Base-by-base conservation (phyloP, 768 basidiomycete genomes). In the Lactifluus subvellereus region DNA sequence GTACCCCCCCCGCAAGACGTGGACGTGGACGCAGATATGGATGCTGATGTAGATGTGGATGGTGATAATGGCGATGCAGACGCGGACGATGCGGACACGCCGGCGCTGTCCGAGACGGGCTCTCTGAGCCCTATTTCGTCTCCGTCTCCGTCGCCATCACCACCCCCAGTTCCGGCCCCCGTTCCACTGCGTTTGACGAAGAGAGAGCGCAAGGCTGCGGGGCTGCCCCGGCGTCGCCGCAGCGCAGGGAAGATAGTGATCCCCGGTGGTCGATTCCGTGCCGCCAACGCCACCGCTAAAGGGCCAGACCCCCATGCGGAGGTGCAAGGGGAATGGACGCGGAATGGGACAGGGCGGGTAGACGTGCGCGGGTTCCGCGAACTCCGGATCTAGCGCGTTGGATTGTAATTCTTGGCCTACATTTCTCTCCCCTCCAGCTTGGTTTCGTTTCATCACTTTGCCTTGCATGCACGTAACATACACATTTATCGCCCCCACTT, bases 291-390 rank as follows among this genome's bases (percentile, higher is more conserved):
- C 48, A 50, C 71, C 54, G 67, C 53, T 0, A 68, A 68, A 27
- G 70, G 70, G 10, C 68, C 74, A 14, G 43, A 13, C 13, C 32
- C 35, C 30, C 59, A 30, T 9, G 77, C 72, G 6, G 71, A 71
- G 18, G 78, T 73, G 35, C 74, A 76, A 18, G 77, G 74, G 14
- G 82, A 81, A 70, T 89, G 88, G 88, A 76, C 74, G 69, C 78
- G 74, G 72, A 90, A 87, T 73, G 88, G 88, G 65, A 81, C 82
- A 37, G 88, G 88, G 55, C 76, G 88, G 69, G 72, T 90, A 62
- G 88, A 90, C 72, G 87, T 90, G 57, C 78, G 88, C 57, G 88
- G 88, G 57, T 90, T 90, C 73, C 76, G 87, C 67, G 89, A 90
- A 75, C 72, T 90, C 72, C 87, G 82, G 80, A 90, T 90, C 65